These are phyloP conservation scores for Ascochyta rabiei DNA, from an alignment of 2,329 filamentous ascomycete genomes.

Conservation along the genomic window DNA sequence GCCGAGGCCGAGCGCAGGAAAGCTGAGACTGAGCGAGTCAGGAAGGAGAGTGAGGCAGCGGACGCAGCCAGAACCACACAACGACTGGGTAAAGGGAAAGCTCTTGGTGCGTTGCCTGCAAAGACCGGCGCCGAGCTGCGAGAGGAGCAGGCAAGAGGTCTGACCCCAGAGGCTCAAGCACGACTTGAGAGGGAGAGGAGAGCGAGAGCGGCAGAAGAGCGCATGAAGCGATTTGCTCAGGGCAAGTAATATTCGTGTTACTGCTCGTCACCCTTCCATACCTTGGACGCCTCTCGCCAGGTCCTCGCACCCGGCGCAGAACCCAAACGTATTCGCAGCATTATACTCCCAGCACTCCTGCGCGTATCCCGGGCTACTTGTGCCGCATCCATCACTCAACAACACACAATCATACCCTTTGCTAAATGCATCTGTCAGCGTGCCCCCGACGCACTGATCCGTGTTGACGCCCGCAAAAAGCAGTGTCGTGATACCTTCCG, in stretches of 20 bases:
- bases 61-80: conserved; percentile 59
- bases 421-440: conserved; percentile 50
- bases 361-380: conserved; percentile 48
- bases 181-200: conserved; percentile 85
- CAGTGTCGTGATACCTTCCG: conserved; percentile 48
- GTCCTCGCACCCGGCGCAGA: conserved; percentile 45
- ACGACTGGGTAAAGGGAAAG: conserved; percentile 54
- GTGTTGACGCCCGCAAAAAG: conserved; percentile 53
- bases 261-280: not conserved
- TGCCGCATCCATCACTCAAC: conserved; percentile 50
- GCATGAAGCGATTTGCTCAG: conserved; percentile 64
- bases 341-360: conserved; percentile 51
- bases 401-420: conserved; percentile 53
- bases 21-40: conserved; percentile 75
- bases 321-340: conserved; percentile 50
- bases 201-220: conserved; percentile 89
- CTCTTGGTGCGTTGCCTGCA: conserved; percentile 62
- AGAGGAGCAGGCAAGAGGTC: conserved; percentile 80
- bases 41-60: conserved; percentile 59
- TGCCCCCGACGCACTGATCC: conserved; percentile 52
- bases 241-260: conserved; percentile 14
- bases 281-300: conserved; percentile 32
- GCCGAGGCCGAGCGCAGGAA: conserved; percentile 66
- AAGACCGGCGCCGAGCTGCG: conserved; percentile 82
- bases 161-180: conserved; percentile 87